A percentile compares a stretch with the other conserved stretches of the same genome.
These are phyloP conservation scores for Cyclotella kingstonii DNA, from an alignment of 108 stramenopile genomes.

Conservation along the genomic window DNA sequence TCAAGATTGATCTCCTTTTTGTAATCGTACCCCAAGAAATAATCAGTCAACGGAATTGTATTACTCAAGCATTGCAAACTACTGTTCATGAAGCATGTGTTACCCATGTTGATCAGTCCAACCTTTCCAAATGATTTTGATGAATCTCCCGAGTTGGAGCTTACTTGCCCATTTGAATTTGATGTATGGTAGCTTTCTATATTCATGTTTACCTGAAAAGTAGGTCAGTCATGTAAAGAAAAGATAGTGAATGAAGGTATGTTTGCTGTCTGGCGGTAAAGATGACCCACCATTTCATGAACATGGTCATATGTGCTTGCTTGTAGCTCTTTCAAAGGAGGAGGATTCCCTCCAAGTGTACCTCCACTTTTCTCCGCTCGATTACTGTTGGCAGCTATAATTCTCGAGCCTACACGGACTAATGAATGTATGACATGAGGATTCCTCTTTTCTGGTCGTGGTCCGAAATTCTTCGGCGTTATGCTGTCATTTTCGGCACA, in stretches of 20 bases:
- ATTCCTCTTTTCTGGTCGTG: not conserved
- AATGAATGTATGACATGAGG: not conserved
- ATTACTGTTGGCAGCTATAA: not conserved
- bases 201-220: constrained; percentile 4
- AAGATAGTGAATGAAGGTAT: not conserved
- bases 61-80: constrained; percentile 87
- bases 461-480: not conserved
- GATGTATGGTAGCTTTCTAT: constrained; percentile 17
- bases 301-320: constrained; percentile 41
- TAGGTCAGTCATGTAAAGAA: not conserved
- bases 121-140: constrained; percentile 46
- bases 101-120: constrained; percentile 93
- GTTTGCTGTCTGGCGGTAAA: not conserved
- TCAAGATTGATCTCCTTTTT: constrained; percentile 83
- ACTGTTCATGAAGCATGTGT: constrained; percentile 96
- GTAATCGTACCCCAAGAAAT: constrained; percentile 85
- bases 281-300: constrained; percentile 18
- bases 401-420: constrained; percentile 18
- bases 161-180: not conserved
- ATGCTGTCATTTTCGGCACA: not conserved
- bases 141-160: not conserved
- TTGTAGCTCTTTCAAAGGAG: constrained; percentile 7
- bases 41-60: constrained; percentile 88
- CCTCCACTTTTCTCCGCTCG: not conserved
- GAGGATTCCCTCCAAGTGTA: not conserved